Percentiles rank a stretch among this genome's conserved stretches.
phyloP scores from a whole-genome alignment of 176 grass and related monocot genomes.

The Canna indica region DNA sequence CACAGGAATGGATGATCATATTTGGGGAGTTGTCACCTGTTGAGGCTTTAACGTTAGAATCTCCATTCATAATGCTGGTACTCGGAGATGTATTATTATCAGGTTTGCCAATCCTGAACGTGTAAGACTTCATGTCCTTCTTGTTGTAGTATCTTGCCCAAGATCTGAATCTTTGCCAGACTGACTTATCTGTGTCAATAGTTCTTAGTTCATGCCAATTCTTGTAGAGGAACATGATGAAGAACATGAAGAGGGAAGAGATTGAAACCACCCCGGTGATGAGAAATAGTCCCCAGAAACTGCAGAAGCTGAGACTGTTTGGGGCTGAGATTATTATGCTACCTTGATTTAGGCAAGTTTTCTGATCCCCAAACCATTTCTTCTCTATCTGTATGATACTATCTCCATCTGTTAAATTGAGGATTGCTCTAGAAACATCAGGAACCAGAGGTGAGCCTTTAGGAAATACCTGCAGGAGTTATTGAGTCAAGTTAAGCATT shows the following conservation, averaged over 20 bases:
- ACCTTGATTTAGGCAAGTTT: conserved; percentile 23
- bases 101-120: background rate
- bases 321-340: background rate
- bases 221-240: conserved; percentile 25
- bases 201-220: conserved; percentile 16
- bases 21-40: background rate
- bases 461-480: conserved; percentile 31
- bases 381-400: conserved; percentile 28
- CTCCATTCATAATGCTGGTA: background rate
- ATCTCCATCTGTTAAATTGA: conserved; percentile 41
- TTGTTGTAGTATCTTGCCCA: conserved; percentile 4
- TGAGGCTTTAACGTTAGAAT: background rate
- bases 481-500: conserved; percentile 16
- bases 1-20: background rate
- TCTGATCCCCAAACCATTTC: conserved; percentile 31
- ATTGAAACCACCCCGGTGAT: conserved; percentile 31
- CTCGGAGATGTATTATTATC: background rate
- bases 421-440: conserved; percentile 43
- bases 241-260: conserved; percentile 26
- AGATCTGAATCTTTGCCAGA: background rate
- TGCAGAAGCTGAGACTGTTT: conserved; percentile 29
- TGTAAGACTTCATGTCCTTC: background rate
- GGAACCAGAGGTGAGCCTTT: conserved; percentile 29
- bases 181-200: background rate
- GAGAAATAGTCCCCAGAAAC: conserved; percentile 39